Conservation (phyloP, 257 asterid species). For the Solanum ahanhuiri region DNA sequence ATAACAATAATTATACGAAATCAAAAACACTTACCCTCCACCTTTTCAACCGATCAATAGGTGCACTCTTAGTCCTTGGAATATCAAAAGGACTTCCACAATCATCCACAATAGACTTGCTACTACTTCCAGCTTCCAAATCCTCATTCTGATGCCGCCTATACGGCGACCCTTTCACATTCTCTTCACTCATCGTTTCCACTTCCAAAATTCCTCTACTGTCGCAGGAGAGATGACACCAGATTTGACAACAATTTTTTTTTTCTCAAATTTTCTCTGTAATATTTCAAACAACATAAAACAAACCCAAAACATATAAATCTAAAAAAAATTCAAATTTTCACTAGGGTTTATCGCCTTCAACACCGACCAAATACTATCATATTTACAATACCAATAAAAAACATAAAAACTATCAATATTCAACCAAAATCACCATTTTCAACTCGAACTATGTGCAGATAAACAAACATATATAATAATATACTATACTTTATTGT, state of each 20-base stretch:
- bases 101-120: slow-evolving; percentile 26
- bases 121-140: slow-evolving; percentile 34
- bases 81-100: slow-evolving; percentile 61
- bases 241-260: neutral
- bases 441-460: neutral
- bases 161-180: slow-evolving; percentile 37
- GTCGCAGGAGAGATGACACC: slow-evolving; percentile 83
- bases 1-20: neutral
- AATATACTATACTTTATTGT: neutral
- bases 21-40: slow-evolving; percentile 65
- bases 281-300: neutral
- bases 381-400: neutral
- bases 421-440: neutral
- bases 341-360: neutral
- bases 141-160: slow-evolving; percentile 45
- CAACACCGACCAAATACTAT: neutral
- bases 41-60: slow-evolving; percentile 54
- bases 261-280: neutral
- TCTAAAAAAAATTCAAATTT: neutral
- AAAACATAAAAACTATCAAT: neutral
- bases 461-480: neutral
- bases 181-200: neutral
- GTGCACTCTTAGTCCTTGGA: slow-evolving; percentile 72
- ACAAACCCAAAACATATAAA: neutral
- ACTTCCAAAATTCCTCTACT: neutral